A percentile compares a stretch with the other conserved stretches of the same genome.
Conservation (phyloP, 257 asterid genomes). For the Fraxinus americana region DNA sequence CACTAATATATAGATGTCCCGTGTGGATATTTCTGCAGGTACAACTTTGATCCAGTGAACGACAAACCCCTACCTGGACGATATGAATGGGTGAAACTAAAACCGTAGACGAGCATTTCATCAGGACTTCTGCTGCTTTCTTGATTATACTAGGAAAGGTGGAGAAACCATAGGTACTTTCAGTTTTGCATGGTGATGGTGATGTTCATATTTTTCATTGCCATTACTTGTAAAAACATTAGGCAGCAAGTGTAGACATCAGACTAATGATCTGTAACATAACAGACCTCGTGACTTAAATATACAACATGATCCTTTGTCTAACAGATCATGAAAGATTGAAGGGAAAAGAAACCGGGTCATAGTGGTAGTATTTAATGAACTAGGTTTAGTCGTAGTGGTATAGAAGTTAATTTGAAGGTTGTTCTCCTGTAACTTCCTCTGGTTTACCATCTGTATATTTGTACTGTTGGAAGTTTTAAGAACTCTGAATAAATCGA, state of each 20-base stretch:
- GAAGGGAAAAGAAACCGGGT: constrained; percentile 17
- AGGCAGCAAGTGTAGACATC: constrained; percentile 29
- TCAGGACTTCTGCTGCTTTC: constrained; percentile 21
- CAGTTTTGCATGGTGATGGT: constrained; percentile 21
- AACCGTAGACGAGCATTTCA: constrained; percentile 17
- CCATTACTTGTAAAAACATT: constrained; percentile 31
- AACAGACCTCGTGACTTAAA: constrained; percentile 33
- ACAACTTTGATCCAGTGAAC: constrained; percentile 43
- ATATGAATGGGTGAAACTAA: constrained; percentile 36
- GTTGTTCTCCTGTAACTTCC: not conserved
- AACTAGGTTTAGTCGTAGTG: constrained; percentile 23
- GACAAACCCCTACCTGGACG: constrained; percentile 43
- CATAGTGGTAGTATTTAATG: not conserved
- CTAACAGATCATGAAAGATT: constrained; percentile 41
- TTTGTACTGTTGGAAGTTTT: constrained; percentile 33
- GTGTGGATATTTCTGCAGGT: constrained; percentile 28
- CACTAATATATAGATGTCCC: not conserved
- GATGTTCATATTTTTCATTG: constrained; percentile 22
- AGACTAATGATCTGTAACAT: constrained; percentile 50
- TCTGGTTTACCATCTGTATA: constrained; percentile 24
- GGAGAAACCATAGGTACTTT: constrained; percentile 16
- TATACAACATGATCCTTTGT: constrained; percentile 24
- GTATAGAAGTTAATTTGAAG: constrained; percentile 26
- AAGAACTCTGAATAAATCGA: constrained; percentile 30
- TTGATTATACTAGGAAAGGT: constrained; percentile 23